Evolutionary conservation across 257 asterid genomes (phyloP), one percentile per base, ranked within the genome.

Genomic region (Capsicum rhomboideum): DNA sequence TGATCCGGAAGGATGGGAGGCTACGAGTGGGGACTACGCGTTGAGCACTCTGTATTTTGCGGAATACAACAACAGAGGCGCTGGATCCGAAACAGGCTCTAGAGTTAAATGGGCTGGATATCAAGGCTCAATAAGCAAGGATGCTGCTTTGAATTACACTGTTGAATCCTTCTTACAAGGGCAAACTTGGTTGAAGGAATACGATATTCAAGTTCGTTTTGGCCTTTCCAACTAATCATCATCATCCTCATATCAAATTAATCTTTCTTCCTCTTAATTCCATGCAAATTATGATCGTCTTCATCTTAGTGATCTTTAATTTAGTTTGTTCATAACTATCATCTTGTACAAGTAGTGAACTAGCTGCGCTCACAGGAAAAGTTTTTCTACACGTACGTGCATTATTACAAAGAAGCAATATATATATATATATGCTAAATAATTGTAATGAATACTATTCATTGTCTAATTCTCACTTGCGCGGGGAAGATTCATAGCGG

Each of bases 71-170:
- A 97, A 97, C 77, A 90, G 87, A 31, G 98, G 99, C 2, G 46
- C 92, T 0, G 97, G 99, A 3, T 79, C 98, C 2, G 40, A 21
- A 6, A 89, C 88, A 4, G 11, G 58, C 0, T 90, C 85, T 0
- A 80, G 98, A 46, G 96, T 96, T 61, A 92, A 91, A 44, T 97
- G 98, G 98, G 55, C 72, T 0, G 98, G 98, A 11, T 86, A 85
- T 34, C 92, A 91, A 79, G 84, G 83, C 11, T 66, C 58, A 1
- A 83, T 93, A 31, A 84, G 82, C 56, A 88, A 69, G 82, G 97
- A 91, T 0, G 94, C 91, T 13, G 99, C 97, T 0, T 14, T 75
- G 88, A 86, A 82, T 34, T 96, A 61, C 14, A 92, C 94, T 3
- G 90, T 92, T 1, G 93, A 90, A 12, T 90, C 96, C 0, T 96